Evolutionary conservation across 2,329 filamentous ascomycete species (phyloP), one percentile per base, ranked within the genome.

Genomic region (Fusarium sp.): DNA sequence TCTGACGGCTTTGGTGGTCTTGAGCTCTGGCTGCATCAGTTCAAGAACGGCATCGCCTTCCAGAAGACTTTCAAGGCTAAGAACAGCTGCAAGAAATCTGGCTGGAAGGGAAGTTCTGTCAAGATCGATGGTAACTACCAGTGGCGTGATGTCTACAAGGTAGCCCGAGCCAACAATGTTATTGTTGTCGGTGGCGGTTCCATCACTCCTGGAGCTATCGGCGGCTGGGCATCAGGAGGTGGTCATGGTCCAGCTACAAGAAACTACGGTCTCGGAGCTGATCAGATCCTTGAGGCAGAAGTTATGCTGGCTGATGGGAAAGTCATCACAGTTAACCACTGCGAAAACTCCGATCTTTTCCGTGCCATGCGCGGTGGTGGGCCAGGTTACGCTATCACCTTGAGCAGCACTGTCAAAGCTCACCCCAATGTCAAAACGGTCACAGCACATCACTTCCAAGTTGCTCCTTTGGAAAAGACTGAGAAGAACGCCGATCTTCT

Each of bases 141-240:
- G 3, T 70, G 67, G 67, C 67, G 67, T 3, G 62, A 70, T 22
- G 67, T 70, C 0, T 70, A 70, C 49, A 59, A 70, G 18, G 53
- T 70, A 0, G 67, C 67, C 5, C 20, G 67, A 38, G 62, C 58
- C 13, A 70, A 59, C 1, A 64, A 60, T 40, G 58, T 67, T 2
- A 70, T 70, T 4, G 67, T 62, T 1, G 67, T 70, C 11, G 67
- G 67, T 2, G 67, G 67, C 1, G 67, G 67, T 12, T 67, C 67
- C 8, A 38, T 70, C 12, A 54, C 67, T 2, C 67, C 67, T 3
- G 67, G 67, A 41, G 67, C 67, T 6, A 70, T 70, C 0, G 67
- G 67, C 3, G 67, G 67, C 2, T 70, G 55, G 43, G 67, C 67
- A 24, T 70, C 67, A 1, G 67, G 67, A 13, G 67, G 67, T 2